phyloP scores from a whole-genome alignment of 192 early-diverging fungal species.

The Coemansia sp. region DNA sequence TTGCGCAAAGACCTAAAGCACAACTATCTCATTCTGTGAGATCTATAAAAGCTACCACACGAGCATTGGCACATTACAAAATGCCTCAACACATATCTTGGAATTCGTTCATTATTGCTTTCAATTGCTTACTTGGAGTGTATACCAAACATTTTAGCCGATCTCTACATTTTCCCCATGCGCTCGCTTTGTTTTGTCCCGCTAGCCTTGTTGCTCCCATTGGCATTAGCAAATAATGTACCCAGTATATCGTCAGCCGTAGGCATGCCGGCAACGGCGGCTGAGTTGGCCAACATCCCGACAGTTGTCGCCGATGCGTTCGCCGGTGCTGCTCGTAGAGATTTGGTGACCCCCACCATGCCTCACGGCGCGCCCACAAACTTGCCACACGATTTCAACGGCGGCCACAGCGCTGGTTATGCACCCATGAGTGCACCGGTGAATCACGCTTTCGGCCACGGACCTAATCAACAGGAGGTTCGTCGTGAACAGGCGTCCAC shows the following conservation, averaged over 20 bases:
- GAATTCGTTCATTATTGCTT: no score
- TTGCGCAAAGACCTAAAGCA: neutral
- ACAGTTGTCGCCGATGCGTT: neutral
- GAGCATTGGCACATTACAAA: neutral
- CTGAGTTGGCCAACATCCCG: neutral
- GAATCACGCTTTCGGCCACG: neutral
- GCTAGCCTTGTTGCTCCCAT: neutral
- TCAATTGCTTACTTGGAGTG: no score
- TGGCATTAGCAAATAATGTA: neutral
- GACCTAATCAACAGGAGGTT: neutral
- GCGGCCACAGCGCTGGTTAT: neutral
- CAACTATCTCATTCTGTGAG: neutral
- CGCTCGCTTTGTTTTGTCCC: neutral
- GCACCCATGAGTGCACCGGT: neutral
- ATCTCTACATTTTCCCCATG: neutral
- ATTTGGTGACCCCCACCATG: neutral
- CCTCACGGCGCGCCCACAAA: neutral
- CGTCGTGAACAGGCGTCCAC: neutral
- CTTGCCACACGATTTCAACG: neutral
- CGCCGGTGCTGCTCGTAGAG: neutral
- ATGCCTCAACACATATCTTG: neutral
- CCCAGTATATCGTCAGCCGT: neutral
- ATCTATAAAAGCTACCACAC: neutral
- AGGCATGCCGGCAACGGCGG: neutral
- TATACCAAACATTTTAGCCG: no score